A percentile compares a stretch with the other conserved stretches of the same genome.
Evolutionary conservation across 306 rosid genomes (phyloP).

Genomic region (Sicyos baderoa): DNA sequence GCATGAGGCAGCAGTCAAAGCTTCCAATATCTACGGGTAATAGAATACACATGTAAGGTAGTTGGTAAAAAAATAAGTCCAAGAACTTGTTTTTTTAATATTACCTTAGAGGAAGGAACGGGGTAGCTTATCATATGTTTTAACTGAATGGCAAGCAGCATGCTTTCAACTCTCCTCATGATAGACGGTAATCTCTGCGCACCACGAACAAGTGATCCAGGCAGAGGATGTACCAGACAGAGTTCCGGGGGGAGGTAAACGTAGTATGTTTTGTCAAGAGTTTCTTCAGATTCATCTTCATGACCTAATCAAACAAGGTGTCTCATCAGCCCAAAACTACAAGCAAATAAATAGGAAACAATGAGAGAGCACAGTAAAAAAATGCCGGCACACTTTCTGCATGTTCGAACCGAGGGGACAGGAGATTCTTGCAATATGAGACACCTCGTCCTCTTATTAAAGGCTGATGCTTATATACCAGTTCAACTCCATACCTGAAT

Average conservation of each 20-base stretch:
- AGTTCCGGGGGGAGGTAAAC: slow-evolving; percentile 96
- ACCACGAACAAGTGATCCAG: slow-evolving; percentile 94
- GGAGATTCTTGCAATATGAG: slow-evolving; percentile 94
- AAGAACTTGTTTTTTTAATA: not conserved
- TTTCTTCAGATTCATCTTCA: slow-evolving; percentile 73
- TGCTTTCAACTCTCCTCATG: slow-evolving; percentile 99
- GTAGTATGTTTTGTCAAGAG: slow-evolving; percentile 81
- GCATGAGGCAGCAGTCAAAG: slow-evolving; percentile 97
- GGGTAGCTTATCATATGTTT: slow-evolving; percentile 58
- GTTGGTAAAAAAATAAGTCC: not conserved
- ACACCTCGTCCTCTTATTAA: slow-evolving; percentile 95
- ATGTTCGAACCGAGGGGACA: slow-evolving; percentile 90
- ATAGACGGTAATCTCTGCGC: slow-evolving; percentile 96
- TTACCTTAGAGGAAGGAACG: slow-evolving; percentile 70
- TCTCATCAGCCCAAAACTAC: slow-evolving; percentile 20
- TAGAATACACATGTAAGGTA: slow-evolving; percentile 5
- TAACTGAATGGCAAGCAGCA: slow-evolving; percentile 87
- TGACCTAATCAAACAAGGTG: slow-evolving; percentile 35
- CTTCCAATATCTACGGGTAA: slow-evolving; percentile 77
- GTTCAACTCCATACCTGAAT: slow-evolving; percentile 84
- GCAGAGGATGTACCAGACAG: slow-evolving; percentile 82
- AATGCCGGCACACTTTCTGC: slow-evolving; percentile 50
- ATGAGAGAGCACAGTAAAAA: slow-evolving; percentile 14
- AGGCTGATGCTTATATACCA: slow-evolving; percentile 81
- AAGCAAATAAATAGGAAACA: slow-evolving; percentile 10